Evolutionary conservation across 164 flowering plant genomes (phyloP), one percentile per base, ranked within the genome.

Genomic region (Magnolia sinica): DNA sequence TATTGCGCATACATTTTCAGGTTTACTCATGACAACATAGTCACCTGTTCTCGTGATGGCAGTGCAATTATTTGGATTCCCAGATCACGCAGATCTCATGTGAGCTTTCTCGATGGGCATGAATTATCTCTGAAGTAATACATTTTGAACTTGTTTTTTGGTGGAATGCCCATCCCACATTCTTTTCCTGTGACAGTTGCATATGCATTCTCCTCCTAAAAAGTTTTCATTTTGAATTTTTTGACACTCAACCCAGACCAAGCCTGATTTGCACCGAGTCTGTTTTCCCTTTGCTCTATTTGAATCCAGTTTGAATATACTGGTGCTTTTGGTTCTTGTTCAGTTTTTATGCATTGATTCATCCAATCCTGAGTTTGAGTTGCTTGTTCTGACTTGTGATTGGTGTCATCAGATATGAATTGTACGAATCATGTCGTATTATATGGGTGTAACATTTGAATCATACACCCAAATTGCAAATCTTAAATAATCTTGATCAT

Each of bases 31-130:
- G 97, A 95, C 87, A 90, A 91, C 84, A 92, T 95, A 67, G 99
- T 95, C 58, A 95, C 99, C 14, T 95, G 99, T 81, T 95, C 99
- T 73, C 97, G 99, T 78, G 99, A 95, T 85, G 99, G 99, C 66
- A 95, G 97, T 91, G 99, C 99, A 77, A 95, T 95, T 77, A 95
- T 95, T 66, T 95, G 99, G 99, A 80, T 86, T 81, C 97, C 97
- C 64, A 83, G 85, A 83, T 87, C 91, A 50, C 96, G 95, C 18
- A 90, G 90, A 86, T 91, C 90, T 70, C 92, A 92, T 82, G 99
- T 95, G 83, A 93, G 94, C 61, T 71, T 67, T 73, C 49, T 76
- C 18, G 18, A 29, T 24, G 64, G 5, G 22, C n/a, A 74, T 78
- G n/a, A 22, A 45, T 27, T 63, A 4, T 37, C 24, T 8, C 63